Evolutionary conservation across 306 rosid genomes (phyloP).

Genomic region (Mimosa pudica): DNA sequence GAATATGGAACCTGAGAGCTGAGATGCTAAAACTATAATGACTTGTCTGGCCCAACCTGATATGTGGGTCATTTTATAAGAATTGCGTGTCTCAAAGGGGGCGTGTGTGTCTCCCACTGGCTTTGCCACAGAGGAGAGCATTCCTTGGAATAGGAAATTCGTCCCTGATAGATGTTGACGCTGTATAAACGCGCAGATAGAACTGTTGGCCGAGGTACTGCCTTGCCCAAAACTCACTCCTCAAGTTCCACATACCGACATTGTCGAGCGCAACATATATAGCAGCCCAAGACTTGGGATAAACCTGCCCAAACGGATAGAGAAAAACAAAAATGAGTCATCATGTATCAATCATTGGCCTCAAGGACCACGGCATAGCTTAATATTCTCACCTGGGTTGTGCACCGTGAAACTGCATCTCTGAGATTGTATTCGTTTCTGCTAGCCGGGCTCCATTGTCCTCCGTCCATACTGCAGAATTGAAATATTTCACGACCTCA

Average conservation of each 20-base stretch:
- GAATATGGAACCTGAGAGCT: conserved; percentile 25
- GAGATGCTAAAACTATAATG: conserved; percentile 42
- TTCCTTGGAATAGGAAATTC: conserved; percentile 93
- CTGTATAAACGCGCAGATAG: conserved; percentile 79
- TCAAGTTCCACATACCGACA: conserved; percentile 98
- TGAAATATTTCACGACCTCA: conserved; percentile 4
- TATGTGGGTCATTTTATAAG: background rate
- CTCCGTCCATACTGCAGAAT: conserved; percentile 90
- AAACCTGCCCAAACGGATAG: conserved; percentile 57
- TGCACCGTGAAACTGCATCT: conserved; percentile 90
- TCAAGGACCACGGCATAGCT: background rate
- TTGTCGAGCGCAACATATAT: conserved; percentile 83
- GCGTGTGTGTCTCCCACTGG: conserved; percentile 79
- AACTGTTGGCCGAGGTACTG: conserved; percentile 91
- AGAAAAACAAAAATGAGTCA: background rate
- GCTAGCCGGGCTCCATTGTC: conserved; percentile 70
- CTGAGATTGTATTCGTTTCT: conserved; percentile 81
- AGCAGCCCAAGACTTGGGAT: conserved; percentile 96
- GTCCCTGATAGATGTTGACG: conserved; percentile 79
- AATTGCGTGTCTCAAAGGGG: conserved; percentile 58
- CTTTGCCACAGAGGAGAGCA: conserved; percentile 87
- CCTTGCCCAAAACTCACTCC: conserved; percentile 94
- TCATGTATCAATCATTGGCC: background rate
- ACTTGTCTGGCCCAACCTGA: conserved; percentile 24
- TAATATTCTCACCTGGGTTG: conserved; percentile 65